Evolutionary conservation across 768 basidiomycete species (phyloP).

Genomic region (Panaeolus cyanescens): DNA sequence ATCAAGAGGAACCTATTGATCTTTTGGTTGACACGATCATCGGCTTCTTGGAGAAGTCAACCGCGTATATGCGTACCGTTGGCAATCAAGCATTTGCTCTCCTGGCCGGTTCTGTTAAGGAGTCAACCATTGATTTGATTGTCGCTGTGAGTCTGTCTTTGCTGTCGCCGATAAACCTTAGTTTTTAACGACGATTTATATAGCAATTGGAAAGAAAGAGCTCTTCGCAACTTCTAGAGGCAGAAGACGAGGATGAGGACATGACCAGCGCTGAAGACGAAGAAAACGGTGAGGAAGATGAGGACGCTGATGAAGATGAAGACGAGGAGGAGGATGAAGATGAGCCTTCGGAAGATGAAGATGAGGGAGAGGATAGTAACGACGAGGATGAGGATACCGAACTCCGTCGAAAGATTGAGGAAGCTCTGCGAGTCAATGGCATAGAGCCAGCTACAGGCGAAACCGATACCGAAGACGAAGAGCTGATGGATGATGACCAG

Average conservation of each 20-base stretch:
- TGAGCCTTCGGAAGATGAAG: conserved; percentile 32
- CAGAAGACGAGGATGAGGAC: conserved; percentile 46
- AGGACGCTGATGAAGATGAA: conserved; percentile 33
- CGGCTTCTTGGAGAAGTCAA: conserved; percentile 83
- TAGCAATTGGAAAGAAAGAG: conserved; percentile 85
- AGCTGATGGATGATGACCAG: conserved; percentile 93
- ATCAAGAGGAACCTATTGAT: conserved; percentile 62
- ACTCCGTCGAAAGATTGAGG: conserved; percentile 68
- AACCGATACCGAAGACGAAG: conserved; percentile 63
- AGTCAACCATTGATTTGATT: conserved; percentile 78
- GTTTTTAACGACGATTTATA: conserved; percentile 2
- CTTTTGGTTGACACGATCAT: conserved; percentile 89
- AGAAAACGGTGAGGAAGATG: conserved; percentile 35
- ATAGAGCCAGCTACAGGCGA: conserved; percentile 58
- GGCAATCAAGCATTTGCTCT: conserved; percentile 81
- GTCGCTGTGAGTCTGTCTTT: conserved; percentile 61
- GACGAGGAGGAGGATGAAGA: conserved; percentile 40
- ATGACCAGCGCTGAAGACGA: conserved; percentile 31
- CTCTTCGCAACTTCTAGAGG: conserved; percentile 53
- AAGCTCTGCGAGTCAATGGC: conserved; percentile 61
- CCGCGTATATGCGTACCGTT: conserved; percentile 75
- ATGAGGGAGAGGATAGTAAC: conserved; percentile 35
- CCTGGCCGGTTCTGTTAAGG: conserved; percentile 64
- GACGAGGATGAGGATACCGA: conserved; percentile 55
- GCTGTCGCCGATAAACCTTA: conserved; percentile 5